A percentile compares a stretch with the other conserved stretches of the same genome.
These are phyloP conservation scores for Colletotrichum tropicale DNA, from an alignment of 2,329 filamentous ascomycete genomes.

Conservation along the genomic window DNA sequence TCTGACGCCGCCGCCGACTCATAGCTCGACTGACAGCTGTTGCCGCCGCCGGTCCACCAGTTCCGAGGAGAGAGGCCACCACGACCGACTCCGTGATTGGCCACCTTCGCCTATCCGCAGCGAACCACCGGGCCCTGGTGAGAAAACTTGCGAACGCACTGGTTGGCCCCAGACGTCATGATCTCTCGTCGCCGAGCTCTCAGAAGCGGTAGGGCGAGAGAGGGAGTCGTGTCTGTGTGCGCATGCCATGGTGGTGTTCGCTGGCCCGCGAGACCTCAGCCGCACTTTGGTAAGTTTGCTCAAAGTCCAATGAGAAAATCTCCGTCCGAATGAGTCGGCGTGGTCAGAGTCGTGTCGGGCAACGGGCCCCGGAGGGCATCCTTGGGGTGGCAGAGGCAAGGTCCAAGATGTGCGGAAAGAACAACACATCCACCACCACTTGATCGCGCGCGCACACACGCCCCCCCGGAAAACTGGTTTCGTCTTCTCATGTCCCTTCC, in stretches of 20 bases:
- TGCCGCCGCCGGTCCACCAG: conserved; percentile 3
- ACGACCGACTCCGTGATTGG: conserved; percentile 2
- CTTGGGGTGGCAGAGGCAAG: not conserved
- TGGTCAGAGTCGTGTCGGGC: conserved; percentile 10
- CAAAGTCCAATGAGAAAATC: not conserved
- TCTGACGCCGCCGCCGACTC: not conserved
- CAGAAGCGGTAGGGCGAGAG: not conserved
- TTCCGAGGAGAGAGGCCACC: conserved; percentile 6
- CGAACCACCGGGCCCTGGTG: not conserved
- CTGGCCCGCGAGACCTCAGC: not conserved
- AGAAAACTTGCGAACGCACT: not conserved
- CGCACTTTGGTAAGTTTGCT: conserved; percentile 10
- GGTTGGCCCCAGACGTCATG: conserved; percentile 11
- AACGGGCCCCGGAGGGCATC: not conserved
- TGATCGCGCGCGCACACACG: not conserved
- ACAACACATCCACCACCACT: not conserved
- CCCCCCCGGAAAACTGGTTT: not conserved
- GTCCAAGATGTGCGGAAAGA: not conserved
- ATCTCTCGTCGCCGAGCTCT: not conserved
- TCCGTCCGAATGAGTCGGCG: not conserved
- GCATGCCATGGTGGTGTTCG: not conserved
- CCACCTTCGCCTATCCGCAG: not conserved
- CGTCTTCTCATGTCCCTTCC: not conserved
- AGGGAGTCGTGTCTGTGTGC: not conserved
- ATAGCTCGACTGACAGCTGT: not conserved